Conservation (phyloP, 345 rosid genomes). For the Citrus unshiu region DNA sequence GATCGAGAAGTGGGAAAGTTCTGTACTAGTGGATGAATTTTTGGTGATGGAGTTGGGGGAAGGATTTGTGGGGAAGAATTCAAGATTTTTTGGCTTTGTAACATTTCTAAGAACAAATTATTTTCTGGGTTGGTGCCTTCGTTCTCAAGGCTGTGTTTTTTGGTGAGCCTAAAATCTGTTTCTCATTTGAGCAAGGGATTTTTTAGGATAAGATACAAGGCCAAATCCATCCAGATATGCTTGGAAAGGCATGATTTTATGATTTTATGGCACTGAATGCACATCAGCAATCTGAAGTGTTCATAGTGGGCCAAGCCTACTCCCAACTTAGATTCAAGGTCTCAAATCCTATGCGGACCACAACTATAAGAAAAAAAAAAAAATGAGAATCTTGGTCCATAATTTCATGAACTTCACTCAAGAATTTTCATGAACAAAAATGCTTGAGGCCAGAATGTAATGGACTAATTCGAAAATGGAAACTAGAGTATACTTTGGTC, state of each 20-base stretch:
- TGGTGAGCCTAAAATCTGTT: background rate
- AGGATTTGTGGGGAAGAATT: slow-evolving; percentile 31
- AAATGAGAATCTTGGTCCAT: too few species aligned
- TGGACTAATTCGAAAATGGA: too few species aligned
- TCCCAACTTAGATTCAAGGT: background rate
- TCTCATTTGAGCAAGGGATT: background rate
- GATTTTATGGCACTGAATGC: background rate
- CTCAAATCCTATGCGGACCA: background rate
- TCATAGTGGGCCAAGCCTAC: slow-evolving; percentile 4
- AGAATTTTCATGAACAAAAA: too few species aligned
- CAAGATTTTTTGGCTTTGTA: slow-evolving; percentile 30
- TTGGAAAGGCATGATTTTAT: background rate
- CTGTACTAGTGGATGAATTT: slow-evolving; percentile 19
- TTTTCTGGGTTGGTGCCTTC: background rate
- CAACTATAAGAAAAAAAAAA: background rate
- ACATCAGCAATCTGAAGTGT: background rate
- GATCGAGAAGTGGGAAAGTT: slow-evolving; percentile 21
- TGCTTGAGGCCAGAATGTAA: too few species aligned
- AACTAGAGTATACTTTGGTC: too few species aligned
- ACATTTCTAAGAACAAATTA: slow-evolving; percentile 25
- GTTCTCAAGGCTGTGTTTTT: background rate
- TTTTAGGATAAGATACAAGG: background rate
- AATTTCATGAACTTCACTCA: too few species aligned
- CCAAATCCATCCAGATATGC: background rate
- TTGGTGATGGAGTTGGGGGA: slow-evolving; percentile 27